Percentiles rank a stretch among this genome's conserved stretches.
These are phyloP conservation scores for Fraxinus anomala DNA, from an alignment of 257 asterid genomes.

Conservation along the genomic window DNA sequence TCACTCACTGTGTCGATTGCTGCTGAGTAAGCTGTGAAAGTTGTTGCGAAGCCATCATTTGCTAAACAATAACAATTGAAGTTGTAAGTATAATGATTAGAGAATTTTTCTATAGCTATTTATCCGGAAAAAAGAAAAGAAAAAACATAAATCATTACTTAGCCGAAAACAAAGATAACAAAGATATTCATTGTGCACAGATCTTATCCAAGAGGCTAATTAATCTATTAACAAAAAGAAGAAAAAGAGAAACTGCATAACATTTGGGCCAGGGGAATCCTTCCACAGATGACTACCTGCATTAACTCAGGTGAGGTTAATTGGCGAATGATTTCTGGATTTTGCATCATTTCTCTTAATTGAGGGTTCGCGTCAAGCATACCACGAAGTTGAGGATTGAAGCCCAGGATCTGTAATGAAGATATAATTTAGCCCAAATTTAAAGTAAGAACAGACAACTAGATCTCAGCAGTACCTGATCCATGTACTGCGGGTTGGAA, in stretches of 20 bases:
- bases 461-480: conserved; percentile 38
- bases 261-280: not conserved
- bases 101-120: not conserved
- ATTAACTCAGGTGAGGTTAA: conserved; percentile 51
- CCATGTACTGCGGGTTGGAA: conserved; percentile 58
- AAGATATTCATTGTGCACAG: not conserved
- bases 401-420: conserved; percentile 43
- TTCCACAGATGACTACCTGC: conserved; percentile 43
- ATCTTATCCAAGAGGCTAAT: not conserved
- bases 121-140: not conserved
- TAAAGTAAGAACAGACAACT: not conserved
- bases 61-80: conserved; percentile 31
- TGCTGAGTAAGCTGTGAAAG: conserved; percentile 43
- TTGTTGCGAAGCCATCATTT: conserved; percentile 51
- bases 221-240: conserved; percentile 9
- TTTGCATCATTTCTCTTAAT: conserved; percentile 64
- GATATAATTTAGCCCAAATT: conserved; percentile 1
- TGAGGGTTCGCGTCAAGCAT: conserved; percentile 61
- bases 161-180: not conserved
- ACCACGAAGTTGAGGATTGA: conserved; percentile 45
- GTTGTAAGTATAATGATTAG: conserved; percentile 20
- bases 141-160: not conserved
- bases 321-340: conserved; percentile 57
- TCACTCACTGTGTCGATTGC: conserved; percentile 52
- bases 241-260: not conserved